Base-by-base conservation (phyloP, 345 rosid genomes). In the Acer campestre region DNA sequence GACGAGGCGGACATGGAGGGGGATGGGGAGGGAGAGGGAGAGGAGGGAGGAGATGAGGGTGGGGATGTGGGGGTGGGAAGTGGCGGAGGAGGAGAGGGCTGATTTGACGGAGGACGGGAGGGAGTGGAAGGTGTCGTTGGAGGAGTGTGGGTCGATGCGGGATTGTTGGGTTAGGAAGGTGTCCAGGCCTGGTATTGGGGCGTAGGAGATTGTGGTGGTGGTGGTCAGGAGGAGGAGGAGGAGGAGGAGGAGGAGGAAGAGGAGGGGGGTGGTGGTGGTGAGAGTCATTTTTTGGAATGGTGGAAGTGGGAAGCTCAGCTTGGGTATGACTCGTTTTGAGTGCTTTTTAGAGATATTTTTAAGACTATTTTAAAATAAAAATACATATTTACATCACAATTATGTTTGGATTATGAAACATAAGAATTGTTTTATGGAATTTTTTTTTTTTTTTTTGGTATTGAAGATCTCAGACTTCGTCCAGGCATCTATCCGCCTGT, bases 1-100 rank as follows among this genome's bases (percentile, higher is more conserved):
- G 61, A 90, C 89, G 63, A 90, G 90, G 79, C 89, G 93, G 78
- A 90, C 78, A 75, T 88, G 90, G 81, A 89, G 80, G 53, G 92
- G 81, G 75, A 87, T 67, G 25, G 93, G 85, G 80, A 89, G 77
- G 53, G 90, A 82, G 75, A 90, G 86, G 68, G 90, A 80, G 61
- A 85, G 85, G 20, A 92, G 86, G 17, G 89, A 75, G 49, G 87
- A 71, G 71, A 86, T 63, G 38, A 87, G 79, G n/a, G 85, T 56
- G 18, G 84, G 38, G 74, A 84, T 68, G 68, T 70, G 80, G 72
- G 73, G 69, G 81, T 71, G 40, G 51, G 49, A 10, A 29, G 67
- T 42, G 12, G 84, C 27, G 22, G 86, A 73, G 22, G 86, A 73
- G 38, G 93, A 84, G 63, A 91, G 85, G 67, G 89, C 84, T 16